phyloP scores from a whole-genome alignment of 768 basidiomycete genomes.

The Boletus rex-veris region DNA sequence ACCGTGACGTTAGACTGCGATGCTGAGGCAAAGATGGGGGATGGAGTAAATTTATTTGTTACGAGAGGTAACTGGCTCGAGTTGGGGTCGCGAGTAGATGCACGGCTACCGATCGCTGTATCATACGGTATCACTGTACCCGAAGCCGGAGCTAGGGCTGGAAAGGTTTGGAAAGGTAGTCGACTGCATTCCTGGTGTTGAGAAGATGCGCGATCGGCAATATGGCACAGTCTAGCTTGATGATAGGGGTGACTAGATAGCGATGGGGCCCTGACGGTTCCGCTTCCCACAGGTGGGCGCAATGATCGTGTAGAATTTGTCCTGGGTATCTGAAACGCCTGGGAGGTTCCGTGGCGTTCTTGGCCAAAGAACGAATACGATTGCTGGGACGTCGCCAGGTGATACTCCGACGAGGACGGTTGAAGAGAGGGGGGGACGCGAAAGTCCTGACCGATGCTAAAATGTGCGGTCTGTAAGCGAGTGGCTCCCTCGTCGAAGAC shows the following conservation, averaged over 20 bases:
- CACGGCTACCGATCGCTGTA: not conserved
- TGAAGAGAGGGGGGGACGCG: not conserved
- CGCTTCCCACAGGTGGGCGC: conserved; percentile 2
- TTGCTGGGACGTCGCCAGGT: not conserved
- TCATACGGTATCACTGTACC: not conserved
- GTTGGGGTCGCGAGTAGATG: not conserved
- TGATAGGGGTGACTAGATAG: conserved; percentile 14
- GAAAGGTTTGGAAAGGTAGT: not conserved
- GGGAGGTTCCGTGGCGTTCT: not conserved
- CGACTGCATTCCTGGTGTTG: conserved; percentile 6
- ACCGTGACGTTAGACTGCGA: not conserved
- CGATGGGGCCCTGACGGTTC: conserved; percentile 1
- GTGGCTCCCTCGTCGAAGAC: conserved; percentile 1
- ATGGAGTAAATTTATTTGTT: not conserved
- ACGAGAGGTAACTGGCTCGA: not conserved
- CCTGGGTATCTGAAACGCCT: not conserved
- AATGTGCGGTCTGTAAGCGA: conserved; percentile 7
- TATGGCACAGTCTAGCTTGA: conserved; percentile 11
- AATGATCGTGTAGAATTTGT: conserved; percentile 5
- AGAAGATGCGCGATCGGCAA: conserved; percentile 10
- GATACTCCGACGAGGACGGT: not conserved
- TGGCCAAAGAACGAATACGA: conserved; percentile 3
- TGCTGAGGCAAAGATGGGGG: not conserved
- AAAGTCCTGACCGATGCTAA: conserved; percentile 11
- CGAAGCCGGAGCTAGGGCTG: not conserved